Base-by-base conservation (phyloP, 441 rosid genomes). In the Gossypium trilobum region DNA sequence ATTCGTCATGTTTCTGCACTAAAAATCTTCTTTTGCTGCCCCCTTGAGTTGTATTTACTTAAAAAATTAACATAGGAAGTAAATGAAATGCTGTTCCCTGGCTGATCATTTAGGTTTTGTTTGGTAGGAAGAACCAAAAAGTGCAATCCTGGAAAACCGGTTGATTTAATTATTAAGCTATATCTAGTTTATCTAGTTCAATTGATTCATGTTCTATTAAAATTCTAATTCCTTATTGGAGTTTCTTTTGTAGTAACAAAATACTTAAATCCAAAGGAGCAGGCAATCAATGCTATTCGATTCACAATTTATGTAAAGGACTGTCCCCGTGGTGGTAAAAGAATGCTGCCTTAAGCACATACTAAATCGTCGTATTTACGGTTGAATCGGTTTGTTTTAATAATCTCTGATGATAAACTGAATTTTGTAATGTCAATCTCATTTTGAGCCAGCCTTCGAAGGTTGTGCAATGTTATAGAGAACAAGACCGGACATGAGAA, bases 401-500 rank as follows among this genome's bases (percentile, higher is more conserved):
- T 17, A 63, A 19, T 39, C 17, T 19, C 33, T 65, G 54, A 5
- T 39, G 27, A 39, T 22, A 0, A 42, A 22, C 42, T 50, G 59
- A 42, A 39, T 22, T 23, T 36, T 68, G 59, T 57, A 42, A 57
- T 3, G 13, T 71, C 58, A 59, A n/a, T 10, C 42, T 7, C 6
- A 27, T 77, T 74, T 78, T 42, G 81, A 71, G 66, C 71, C 78
- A 75, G 70, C 84, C 75, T 72, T 75, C 56, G 70, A 23, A 56
- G 74, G 69, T 19, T 64, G 77, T 7, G 86, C 80, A n/a, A 79
- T 65, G 86, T 86, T 91, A 83, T 85, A 89, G 16, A 89, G 75
- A 71, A 82, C 77, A 69, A 91, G 95, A 80, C 95, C 95, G 50
- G 75, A 69, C 42, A 91, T 79, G 25, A 91, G 88, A 82, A 91